These are phyloP conservation scores for Serendipita vermifera DNA, from an alignment of 768 basidiomycete genomes.

Conservation along the genomic window DNA sequence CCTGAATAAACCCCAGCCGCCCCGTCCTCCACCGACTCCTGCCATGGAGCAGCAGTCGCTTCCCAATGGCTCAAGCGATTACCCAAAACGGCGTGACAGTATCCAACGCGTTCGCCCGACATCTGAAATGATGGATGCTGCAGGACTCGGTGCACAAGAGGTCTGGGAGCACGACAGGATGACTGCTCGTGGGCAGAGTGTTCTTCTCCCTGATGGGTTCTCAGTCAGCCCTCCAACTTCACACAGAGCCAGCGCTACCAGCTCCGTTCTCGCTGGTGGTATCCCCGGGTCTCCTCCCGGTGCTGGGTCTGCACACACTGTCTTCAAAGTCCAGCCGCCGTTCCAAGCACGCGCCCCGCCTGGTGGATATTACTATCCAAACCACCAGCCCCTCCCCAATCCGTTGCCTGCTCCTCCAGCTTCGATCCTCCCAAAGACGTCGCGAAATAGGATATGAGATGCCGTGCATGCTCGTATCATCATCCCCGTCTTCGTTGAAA, in stretches of 20 bases:
- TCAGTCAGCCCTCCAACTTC: slow-evolving; percentile 18
- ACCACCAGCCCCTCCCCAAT: slow-evolving; percentile 27
- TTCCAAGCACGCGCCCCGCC: slow-evolving; percentile 29
- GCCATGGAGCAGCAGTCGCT: slow-evolving; percentile 15
- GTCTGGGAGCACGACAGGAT: slow-evolving; percentile 77
- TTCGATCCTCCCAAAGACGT: background rate
- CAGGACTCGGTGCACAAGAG: slow-evolving; percentile 59
- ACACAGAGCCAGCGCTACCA: slow-evolving; percentile 21
- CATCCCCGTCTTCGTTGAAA: too few species aligned
- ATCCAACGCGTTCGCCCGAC: slow-evolving; percentile 37
- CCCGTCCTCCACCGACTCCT: slow-evolving; percentile 27
- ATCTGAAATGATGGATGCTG: slow-evolving; percentile 56
- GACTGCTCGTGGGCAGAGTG: slow-evolving; percentile 21
- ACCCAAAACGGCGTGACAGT: slow-evolving; percentile 1
- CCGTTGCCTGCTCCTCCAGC: slow-evolving; percentile 59
- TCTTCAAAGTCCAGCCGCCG: slow-evolving; percentile 49
- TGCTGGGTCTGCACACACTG: slow-evolving; percentile 63
- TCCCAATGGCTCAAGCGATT: slow-evolving; percentile 24
- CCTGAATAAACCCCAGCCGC: slow-evolving; percentile 26
- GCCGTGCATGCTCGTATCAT: too few species aligned
- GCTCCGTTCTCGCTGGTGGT: too few species aligned
- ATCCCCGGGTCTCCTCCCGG: slow-evolving; percentile 19
- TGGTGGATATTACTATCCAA: slow-evolving; percentile 2
- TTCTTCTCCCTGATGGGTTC: background rate
- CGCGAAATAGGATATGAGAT: background rate